Evolutionary conservation across 1,284 basidiomycete genomes (phyloP), one percentile per base, ranked within the genome.

Genomic region (Phylloboletellus chloephorus): DNA sequence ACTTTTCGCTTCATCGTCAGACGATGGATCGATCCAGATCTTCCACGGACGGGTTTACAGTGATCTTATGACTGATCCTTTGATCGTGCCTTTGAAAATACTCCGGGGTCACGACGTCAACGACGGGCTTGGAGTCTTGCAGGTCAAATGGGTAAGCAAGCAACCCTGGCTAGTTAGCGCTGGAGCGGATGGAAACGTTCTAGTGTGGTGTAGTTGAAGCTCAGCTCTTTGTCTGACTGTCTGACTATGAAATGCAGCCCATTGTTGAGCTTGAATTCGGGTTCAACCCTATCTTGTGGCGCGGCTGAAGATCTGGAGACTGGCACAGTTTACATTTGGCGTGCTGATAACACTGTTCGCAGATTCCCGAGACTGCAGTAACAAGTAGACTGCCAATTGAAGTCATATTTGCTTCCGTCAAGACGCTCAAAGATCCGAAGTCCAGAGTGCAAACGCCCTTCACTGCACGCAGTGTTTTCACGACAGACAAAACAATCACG

Each of bases 11-110:
- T 93, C 90, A 8, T 88, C 90, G 32, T 92, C 91, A 15, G 96
- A 99, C 66, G 96, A 98, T 64, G 96, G 95, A 20, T 85, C 89
- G 28, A 88, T 98, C 51, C 96, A 98, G 63, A 71, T 99, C 46
- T 98, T 98, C 80, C 96, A 99, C 66, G 79, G 86, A 17, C 84
- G 93, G 45, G 88, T 98, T 25, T 98, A 89, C 67, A 85, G 78
- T 56, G 95, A 98, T 62, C 74, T 97, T 37, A 87, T 94, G 76
- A 93, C 90, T 44, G 94, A 97, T 66, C 89, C 96, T 24, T 72
- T 98, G 44, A 93, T 99, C 56, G 95, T 99, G 0, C 96, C 96
- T 21, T 73, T 98, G 56, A 98, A 98, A 68, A 94, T 98, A 46
- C 72, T 99, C 37, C 74, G 90, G 23, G 95, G 93, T 20, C 96